Evolutionary conservation across 2,329 filamentous ascomycete genomes (phyloP), one percentile per base, ranked within the genome.

Genomic region (Tolypocladium endophyticum): DNA sequence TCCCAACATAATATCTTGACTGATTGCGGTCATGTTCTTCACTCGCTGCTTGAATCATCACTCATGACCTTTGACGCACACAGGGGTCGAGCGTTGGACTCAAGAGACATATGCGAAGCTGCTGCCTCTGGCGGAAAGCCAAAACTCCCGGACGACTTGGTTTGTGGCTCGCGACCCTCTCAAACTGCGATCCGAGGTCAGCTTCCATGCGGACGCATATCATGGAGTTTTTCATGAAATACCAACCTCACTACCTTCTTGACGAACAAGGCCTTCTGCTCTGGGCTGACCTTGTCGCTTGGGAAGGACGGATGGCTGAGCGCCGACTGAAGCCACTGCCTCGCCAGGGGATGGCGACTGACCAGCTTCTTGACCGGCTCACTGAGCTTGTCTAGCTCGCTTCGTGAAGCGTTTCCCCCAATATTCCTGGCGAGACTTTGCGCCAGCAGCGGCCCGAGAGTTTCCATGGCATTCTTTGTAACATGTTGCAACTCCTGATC

Each of bases 331-430:
- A 91, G 75, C 87, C 87, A 89, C 36, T 71, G 71, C 64, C 82
- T 84, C 5, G 85, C 77, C 59, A 77, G 75, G 0, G 79, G 74
- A 60, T 87, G 79, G 39, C 80, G 76, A 43, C 77, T 77, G 1
- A 88, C 77, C 28, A 92, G 76, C 68, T 85, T 89, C 73, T 87
- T 89, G 5, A 92, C 75, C 2, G 87, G 88, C 61, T 90, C 87
- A 59, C 82, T 82, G 7, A 92, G 73, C 65, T 82, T 85, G 65
- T 91, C 88, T 0, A 92, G 76, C 67, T 92, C 88, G 64, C 86
- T 89, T 45, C 89, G 81, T 1, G 85, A 81, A 4, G 86, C 87
- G 59, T 82, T 81, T 1, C 89, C 89, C 7, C 85, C 83, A 41
- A 91, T 79, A 61, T 90, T 89, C 60, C 80, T 78, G 2, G 87